Evolutionary conservation across 2,329 filamentous ascomycete genomes (phyloP).

Genomic region (Cordyceps sp.): DNA sequence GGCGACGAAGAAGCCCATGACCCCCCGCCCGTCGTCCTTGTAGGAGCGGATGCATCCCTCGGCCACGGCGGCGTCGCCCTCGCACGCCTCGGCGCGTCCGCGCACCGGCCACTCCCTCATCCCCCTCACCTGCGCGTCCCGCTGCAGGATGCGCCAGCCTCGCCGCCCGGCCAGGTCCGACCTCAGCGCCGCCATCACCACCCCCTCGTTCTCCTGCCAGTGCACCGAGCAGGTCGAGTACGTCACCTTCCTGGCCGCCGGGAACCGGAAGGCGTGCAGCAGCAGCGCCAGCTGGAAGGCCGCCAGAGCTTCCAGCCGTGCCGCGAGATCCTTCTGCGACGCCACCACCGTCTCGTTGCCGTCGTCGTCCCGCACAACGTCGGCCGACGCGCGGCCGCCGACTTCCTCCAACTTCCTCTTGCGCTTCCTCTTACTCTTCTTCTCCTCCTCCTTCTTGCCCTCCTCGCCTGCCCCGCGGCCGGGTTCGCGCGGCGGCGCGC

Average conservation of each 20-base stretch:
- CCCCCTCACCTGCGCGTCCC: constrained; percentile 59
- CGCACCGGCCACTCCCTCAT: constrained; percentile 60
- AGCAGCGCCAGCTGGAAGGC: constrained; percentile 71
- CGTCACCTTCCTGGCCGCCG: constrained; percentile 56
- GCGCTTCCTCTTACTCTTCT: too few relatives aligned
- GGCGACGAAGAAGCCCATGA: constrained; percentile 94
- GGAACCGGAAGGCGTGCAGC: constrained; percentile 71
- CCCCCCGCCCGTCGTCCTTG: constrained; percentile 64
- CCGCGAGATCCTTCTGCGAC: constrained; percentile 38
- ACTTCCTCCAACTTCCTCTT: constrained; percentile 30
- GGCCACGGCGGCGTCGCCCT: constrained; percentile 35
- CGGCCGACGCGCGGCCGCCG: constrained; percentile 10
- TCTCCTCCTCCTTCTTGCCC: constrained; percentile 9
- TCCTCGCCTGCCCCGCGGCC: constrained; percentile 6
- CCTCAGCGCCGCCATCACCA: constrained; percentile 55
- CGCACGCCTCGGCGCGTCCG: constrained; percentile 33
- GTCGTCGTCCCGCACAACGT: constrained; percentile 38
- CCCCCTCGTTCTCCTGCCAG: constrained; percentile 72
- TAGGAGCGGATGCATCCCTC: constrained; percentile 71
- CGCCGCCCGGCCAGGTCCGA: constrained; percentile 47
- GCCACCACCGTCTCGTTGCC: constrained; percentile 34
- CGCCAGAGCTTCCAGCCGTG: constrained; percentile 57
- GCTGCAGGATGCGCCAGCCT: constrained; percentile 63
- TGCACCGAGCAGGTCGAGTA: constrained; percentile 93
- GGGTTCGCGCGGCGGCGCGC: constrained; percentile 8